Evolutionary conservation across 352 stramenopile species (phyloP), one percentile per base, ranked within the genome.

Genomic region (Phytophthora hybrid): DNA sequence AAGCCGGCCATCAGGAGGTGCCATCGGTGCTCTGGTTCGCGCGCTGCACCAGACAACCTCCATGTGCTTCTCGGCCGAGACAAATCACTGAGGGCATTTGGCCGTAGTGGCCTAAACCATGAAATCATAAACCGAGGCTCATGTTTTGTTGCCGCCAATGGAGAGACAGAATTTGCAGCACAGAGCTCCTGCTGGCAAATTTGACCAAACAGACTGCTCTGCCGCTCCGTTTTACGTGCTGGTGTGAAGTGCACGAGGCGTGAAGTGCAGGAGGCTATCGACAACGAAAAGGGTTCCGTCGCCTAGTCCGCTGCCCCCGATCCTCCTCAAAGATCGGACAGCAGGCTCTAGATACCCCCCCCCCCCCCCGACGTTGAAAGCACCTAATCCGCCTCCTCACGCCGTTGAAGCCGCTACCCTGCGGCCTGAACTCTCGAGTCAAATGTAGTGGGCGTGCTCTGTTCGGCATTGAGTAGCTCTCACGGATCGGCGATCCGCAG

Each of bases 251-350:
- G 66, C 32, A 31, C 29, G n/a, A 62, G 26, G 54, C 13, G 56
- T 63, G 47, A 62, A 68, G 58, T 71, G 66, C 32, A 31, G 4
- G n/a, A 62, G 55, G 47, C 54, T 71, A 64, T 75, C 54, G 46
- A 71, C 21, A 47, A 54, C 49, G 68, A 71, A 59, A 71, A 71
- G 62, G 62, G 68, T 61, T 74, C 26, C 41, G 34, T 73, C 26
- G 23, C 63, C 53, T 63, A 63, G 52, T 69, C 39, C 34, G 18
- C 29, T n/a, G 44, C 34, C 60, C 41, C 46, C 39, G 66, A 66
- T 73, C 59, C 58, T 62, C 67, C 46, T 57, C 34, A 47, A 54
- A 64, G 68, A 71, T 63, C 68, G 46, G 68, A 44, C 56, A 75
- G 68, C 49, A 63, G 68, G 55, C 19, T 57, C 16, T 13, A 10